phyloP scores from a whole-genome alignment of 2,329 filamentous ascomycete genomes.

The Epichloe festucae region DNA sequence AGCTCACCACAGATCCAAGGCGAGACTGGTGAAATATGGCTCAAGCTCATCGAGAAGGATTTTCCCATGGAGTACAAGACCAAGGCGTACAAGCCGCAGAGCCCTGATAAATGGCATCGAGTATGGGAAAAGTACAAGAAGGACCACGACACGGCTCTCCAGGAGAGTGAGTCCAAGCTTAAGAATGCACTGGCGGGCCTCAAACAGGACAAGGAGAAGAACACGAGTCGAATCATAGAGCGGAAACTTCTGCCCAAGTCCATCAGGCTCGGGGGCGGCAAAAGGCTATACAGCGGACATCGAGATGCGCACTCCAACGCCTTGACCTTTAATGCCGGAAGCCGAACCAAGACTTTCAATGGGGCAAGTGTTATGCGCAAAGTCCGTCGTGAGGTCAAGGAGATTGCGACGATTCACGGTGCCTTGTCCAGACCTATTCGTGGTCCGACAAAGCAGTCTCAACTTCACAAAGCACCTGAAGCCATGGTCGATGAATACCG shows the following conservation, averaged over 20 bases:
- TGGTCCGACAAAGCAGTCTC: slow-evolving; percentile 19
- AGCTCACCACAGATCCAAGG: slow-evolving; percentile 65
- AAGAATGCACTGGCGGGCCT: slow-evolving; percentile 44
- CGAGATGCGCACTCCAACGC: slow-evolving; percentile 18
- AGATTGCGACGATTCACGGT: slow-evolving; percentile 36
- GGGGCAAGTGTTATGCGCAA: slow-evolving; percentile 42
- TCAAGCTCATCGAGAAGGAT: slow-evolving; percentile 63
- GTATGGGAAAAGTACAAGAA: slow-evolving; percentile 59
- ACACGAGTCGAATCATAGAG: slow-evolving; percentile 44
- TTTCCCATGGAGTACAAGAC: slow-evolving; percentile 51
- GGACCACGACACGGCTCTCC: slow-evolving; percentile 43
- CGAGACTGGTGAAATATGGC: slow-evolving; percentile 62
- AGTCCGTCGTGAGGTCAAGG: slow-evolving; percentile 41
- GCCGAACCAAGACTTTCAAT: slow-evolving; percentile 37
- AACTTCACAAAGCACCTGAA: slow-evolving; percentile 35
- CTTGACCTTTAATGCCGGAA: slow-evolving; percentile 33
- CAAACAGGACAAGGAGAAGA: slow-evolving; percentile 42
- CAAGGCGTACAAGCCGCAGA: slow-evolving; percentile 50
- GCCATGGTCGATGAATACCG: slow-evolving; percentile 41
- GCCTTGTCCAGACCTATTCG: slow-evolving; percentile 25
- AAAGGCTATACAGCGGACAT: slow-evolving; percentile 15
- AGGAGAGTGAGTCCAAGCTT: slow-evolving; percentile 46
- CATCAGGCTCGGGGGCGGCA: slow-evolving; percentile 19
- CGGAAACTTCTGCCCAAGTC: slow-evolving; percentile 31
- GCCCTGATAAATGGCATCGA: slow-evolving; percentile 61